Conservation (phyloP, 441 rosid species). For the Corymbia citriodora region DNA sequence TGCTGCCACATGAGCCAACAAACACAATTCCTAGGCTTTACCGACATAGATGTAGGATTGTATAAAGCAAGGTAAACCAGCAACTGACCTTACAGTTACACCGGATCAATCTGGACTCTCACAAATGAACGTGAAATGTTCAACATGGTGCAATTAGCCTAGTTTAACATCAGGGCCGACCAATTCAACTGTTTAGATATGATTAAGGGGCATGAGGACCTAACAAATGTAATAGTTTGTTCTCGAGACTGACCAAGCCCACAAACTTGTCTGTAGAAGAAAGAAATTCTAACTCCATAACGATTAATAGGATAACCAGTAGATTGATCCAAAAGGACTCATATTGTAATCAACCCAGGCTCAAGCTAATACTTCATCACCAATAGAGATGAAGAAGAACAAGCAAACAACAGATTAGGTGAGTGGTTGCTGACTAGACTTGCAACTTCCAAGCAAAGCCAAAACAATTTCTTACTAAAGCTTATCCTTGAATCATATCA, state of each 20-base stretch:
- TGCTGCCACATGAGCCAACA: neutral
- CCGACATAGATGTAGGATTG: neutral
- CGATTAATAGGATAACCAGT: neutral
- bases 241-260: neutral
- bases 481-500: neutral
- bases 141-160: neutral
- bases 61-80: neutral
- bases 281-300: neutral
- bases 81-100: neutral
- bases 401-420: neutral
- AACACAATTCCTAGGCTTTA: neutral
- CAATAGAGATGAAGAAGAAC: neutral
- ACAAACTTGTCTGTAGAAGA: neutral
- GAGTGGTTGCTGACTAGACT: neutral
- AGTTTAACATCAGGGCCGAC: neutral
- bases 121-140: neutral
- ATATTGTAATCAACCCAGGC: neutral
- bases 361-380: neutral
- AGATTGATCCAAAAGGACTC: neutral
- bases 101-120: neutral
- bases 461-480: neutral
- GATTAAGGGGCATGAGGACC: neutral
- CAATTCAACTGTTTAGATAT: neutral
- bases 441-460: neutral
- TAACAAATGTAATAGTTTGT: fast-evolving